Conservation (phyloP, 148 eudicot species). For the Spergularia marina region DNA sequence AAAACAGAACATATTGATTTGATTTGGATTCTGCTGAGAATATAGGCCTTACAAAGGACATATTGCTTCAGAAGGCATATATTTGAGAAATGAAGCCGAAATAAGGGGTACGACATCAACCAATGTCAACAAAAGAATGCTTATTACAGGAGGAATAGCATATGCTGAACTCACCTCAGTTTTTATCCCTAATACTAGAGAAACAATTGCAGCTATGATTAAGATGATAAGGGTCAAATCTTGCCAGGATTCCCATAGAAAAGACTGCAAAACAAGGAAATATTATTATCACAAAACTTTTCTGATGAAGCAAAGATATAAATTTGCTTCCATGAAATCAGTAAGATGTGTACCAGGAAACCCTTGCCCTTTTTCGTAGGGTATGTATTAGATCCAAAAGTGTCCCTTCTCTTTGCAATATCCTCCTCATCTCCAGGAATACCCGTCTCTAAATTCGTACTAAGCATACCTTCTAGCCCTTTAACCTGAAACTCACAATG, state of each 20-base stretch:
- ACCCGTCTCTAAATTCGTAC: constrained; percentile 61
- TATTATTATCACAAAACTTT: constrained; percentile 6
- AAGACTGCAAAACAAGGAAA: constrained; percentile 44
- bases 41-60: background rate
- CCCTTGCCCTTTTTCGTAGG: constrained; percentile 76
- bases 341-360: constrained; percentile 49
- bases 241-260: constrained; percentile 94
- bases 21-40: background rate
- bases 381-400: constrained; percentile 89
- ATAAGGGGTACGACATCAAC: background rate
- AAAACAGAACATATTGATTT: background rate
- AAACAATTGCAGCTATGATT: constrained; percentile 70
- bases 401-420: constrained; percentile 50
- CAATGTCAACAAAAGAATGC: background rate
- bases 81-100: background rate
- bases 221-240: constrained; percentile 86
- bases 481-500: constrained; percentile 46
- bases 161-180: constrained; percentile 57
- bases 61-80: background rate
- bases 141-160: background rate
- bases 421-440: constrained; percentile 52
- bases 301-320: constrained; percentile 1
- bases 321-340: background rate
- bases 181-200: constrained; percentile 75
- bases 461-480: constrained; percentile 62